Base-by-base conservation (phyloP, 2,329 filamentous ascomycete genomes). In the Sporothrix globosa region DNA sequence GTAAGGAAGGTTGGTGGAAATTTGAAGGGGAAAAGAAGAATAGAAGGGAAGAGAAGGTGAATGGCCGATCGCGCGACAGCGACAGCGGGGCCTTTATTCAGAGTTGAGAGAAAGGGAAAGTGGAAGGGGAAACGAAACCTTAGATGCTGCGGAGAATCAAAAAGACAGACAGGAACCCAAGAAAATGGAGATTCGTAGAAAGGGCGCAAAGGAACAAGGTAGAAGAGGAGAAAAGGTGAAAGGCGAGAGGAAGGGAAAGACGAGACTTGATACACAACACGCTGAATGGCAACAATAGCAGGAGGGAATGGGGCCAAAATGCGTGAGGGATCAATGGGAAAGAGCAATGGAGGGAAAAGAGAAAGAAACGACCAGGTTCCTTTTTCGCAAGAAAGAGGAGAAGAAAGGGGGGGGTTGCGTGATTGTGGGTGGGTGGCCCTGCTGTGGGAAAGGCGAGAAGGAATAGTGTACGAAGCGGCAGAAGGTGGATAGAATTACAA, bases 301-400 rank as follows among this genome's bases (percentile, higher is more conserved):
- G 52, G 34, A 72, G 69, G 50, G 71, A 72, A 70, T 34, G 34
- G 71, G 67, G 61, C 48, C 48, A 70, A 65, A 60, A 53, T 67
- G 56, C 61, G 54, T 46, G 48, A 56, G 56, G 54, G 63, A 21
- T 68, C 69, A 71, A 70, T 70, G 58, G 61, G 60, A 72, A 71
- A 66, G 71, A 69, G 65, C 70, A 54, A 46, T 7, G 63, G 30
- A 24, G 14, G 46, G n/a, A 65, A 3, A 13, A 71, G 44, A 60
- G 30, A 34, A 34, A 65, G 56, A 67, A 50, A n/a, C 17, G 56
- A 48, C 34, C 39, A 69, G 67, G 66, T 68, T 44, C 41, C 13
- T 46, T 67, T 34, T 66, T 39, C 39, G 24, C 30, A 44, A 61
- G 58, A 41, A 54, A 68, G 68, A 70, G 61, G 50, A 66, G 68